phyloP scores from a whole-genome alignment of 257 asterid species.

The Solanum neorickii region DNA sequence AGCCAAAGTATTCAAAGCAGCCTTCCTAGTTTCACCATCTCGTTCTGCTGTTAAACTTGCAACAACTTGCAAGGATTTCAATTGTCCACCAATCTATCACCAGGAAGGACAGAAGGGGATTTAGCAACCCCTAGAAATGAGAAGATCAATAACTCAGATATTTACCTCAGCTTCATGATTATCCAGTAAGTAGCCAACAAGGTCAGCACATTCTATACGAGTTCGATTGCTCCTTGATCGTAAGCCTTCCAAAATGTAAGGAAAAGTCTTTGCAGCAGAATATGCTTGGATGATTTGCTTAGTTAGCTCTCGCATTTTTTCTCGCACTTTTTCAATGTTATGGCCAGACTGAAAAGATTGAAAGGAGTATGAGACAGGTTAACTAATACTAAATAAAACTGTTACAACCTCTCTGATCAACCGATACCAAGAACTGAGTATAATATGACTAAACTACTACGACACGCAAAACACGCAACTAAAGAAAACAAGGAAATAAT shows the following conservation, averaged over 20 bases:
- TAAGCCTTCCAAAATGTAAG: constrained; percentile 86
- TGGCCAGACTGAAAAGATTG: constrained; percentile 72
- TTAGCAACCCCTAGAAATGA: neutral
- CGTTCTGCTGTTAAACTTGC: constrained; percentile 97
- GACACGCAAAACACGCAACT: neutral
- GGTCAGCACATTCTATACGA: constrained; percentile 87
- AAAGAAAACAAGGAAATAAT: neutral
- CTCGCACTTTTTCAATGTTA: constrained; percentile 88
- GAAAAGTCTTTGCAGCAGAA: constrained; percentile 88
- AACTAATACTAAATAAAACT: neutral
- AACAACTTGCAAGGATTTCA: constrained; percentile 91
- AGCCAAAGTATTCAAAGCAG: constrained; percentile 88
- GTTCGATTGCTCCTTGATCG: constrained; percentile 94
- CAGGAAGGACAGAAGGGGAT: neutral
- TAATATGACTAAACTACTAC: neutral
- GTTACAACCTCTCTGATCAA: neutral
- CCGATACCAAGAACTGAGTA: neutral
- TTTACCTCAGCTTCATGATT: constrained; percentile 78
- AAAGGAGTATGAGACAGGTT: neutral
- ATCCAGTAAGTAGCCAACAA: constrained; percentile 87
- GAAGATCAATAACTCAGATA: neutral
- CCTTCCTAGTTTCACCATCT: constrained; percentile 92
- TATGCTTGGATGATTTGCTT: constrained; percentile 63
- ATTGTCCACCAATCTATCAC: constrained; percentile 68
- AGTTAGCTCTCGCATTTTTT: constrained; percentile 86